phyloP scores from a whole-genome alignment of 371 early-diverging fungal genomes.

The Lichtheimia hyalospora region DNA sequence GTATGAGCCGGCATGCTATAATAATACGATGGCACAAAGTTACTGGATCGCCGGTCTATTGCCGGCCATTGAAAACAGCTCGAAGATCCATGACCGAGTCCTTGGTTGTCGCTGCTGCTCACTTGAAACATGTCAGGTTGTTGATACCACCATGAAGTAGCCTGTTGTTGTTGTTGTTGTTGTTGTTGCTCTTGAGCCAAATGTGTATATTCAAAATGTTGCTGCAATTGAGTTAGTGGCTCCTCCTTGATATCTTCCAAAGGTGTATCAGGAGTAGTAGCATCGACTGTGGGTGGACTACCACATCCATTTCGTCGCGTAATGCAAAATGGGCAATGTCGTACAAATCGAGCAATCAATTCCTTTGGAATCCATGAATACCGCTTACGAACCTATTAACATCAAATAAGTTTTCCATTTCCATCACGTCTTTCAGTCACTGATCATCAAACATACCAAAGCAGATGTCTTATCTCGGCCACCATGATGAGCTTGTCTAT shows the following conservation, averaged over 20 bases:
- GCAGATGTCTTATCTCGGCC: conserved; percentile 68
- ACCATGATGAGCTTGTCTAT: conserved; percentile 62
- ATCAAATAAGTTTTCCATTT: not conserved
- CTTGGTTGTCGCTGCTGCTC: not conserved
- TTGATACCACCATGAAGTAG: not conserved
- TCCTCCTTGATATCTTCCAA: too few relatives aligned
- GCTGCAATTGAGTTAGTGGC: not conserved
- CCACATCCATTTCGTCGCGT: conserved; percentile 39
- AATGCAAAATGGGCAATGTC: conserved; percentile 57
- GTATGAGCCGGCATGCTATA: conserved; percentile 5
- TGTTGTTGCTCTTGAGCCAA: not conserved
- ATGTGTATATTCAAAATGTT: not conserved
- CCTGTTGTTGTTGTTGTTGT: not conserved
- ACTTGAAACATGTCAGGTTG: not conserved
- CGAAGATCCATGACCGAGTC: not conserved
- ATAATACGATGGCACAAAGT: not conserved
- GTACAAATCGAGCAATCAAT: conserved; percentile 58
- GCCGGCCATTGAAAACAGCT: not conserved
- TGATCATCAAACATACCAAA: conserved; percentile 40
- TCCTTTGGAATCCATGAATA: conserved; percentile 67
- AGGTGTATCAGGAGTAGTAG: not conserved
- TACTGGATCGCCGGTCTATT: not conserved
- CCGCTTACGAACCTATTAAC: conserved; percentile 46
- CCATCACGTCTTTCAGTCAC: not conserved
- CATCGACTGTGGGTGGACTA: conserved; percentile 14